Conservation (phyloP, 208 protist species). For the Phytomonas sp. region DNA sequence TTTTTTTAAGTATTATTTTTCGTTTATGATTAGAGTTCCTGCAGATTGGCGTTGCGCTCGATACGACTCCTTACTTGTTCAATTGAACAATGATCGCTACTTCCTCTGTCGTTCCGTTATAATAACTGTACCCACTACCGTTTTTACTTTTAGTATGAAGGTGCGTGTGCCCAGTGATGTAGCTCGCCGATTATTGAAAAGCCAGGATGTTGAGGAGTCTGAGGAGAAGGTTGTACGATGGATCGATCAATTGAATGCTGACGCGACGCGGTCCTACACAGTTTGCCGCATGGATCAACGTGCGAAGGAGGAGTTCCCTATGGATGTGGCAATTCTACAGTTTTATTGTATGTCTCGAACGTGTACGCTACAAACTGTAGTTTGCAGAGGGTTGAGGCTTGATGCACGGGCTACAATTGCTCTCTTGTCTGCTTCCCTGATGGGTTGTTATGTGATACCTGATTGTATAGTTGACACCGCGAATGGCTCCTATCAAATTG, state of each 20-base stretch:
- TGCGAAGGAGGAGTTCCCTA: neutral
- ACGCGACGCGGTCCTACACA: constrained; percentile 8
- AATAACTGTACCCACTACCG: constrained; percentile 10
- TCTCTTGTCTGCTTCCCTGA: constrained; percentile 32
- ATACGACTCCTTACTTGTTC: constrained; percentile 29
- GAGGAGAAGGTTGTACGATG: constrained; percentile 22
- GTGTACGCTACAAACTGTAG: constrained; percentile 18
- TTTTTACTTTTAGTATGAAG: constrained; percentile 16
- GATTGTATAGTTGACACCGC: constrained; percentile 27
- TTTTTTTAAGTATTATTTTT: constrained; percentile 7
- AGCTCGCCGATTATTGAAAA: constrained; percentile 15
- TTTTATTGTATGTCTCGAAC: constrained; percentile 15
- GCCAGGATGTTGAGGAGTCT: constrained; percentile 39
- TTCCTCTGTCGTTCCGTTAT: constrained; percentile 26
- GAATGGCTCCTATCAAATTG: constrained; percentile 42
- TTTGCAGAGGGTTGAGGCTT: constrained; percentile 9
- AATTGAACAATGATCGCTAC: constrained; percentile 21
- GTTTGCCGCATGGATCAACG: neutral
- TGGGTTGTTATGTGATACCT: constrained; percentile 43
- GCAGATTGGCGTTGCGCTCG: constrained; percentile 33
- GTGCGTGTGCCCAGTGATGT: constrained; percentile 15
- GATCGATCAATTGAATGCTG: neutral
- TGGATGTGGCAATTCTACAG: constrained; percentile 12
- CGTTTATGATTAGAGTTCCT: constrained; percentile 25
- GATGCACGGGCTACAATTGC: constrained; percentile 18